phyloP scores from a whole-genome alignment of 441 rosid genomes.

The Euphorbia corollata region DNA sequence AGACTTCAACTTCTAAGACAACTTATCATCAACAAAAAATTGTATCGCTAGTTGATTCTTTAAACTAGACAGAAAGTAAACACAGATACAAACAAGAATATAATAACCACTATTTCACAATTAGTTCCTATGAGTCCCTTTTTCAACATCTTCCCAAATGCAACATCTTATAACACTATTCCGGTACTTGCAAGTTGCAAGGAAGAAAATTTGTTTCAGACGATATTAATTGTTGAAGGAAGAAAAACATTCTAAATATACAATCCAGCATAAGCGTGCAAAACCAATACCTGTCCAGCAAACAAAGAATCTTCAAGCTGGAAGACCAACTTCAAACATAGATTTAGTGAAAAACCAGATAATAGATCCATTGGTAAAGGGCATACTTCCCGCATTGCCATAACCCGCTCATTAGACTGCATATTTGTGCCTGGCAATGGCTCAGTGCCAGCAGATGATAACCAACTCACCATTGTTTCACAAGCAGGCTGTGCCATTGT shows the following conservation, averaged over 20 bases:
- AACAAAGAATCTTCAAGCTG: slow-evolving; percentile 89
- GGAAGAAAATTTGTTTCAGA: neutral
- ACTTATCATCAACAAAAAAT: neutral
- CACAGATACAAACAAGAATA: neutral
- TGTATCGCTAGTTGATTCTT: too few relatives aligned
- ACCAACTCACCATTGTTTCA: slow-evolving; percentile 77
- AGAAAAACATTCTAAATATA: slow-evolving; percentile 3
- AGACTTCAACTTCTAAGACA: neutral
- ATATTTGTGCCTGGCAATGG: slow-evolving; percentile 49
- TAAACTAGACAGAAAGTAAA: neutral
- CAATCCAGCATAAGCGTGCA: slow-evolving; percentile 15
- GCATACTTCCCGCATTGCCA: slow-evolving; percentile 86
- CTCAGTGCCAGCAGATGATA: slow-evolving; percentile 79
- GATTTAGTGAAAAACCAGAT: slow-evolving; percentile 85
- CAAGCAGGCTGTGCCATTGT: slow-evolving; percentile 95
- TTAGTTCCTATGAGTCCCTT: neutral
- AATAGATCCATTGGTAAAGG: slow-evolving; percentile 87
- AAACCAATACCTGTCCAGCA: slow-evolving; percentile 62
- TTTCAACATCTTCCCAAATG: neutral
- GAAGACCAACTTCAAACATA: slow-evolving; percentile 65
- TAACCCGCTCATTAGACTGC: slow-evolving; percentile 68
- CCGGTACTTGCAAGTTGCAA: neutral
- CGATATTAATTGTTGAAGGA: too few relatives aligned
- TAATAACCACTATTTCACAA: neutral
- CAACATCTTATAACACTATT: slow-evolving; percentile 6